Evolutionary conservation across 345 rosid species (phyloP).

Genomic region (Jatropha curcas): DNA sequence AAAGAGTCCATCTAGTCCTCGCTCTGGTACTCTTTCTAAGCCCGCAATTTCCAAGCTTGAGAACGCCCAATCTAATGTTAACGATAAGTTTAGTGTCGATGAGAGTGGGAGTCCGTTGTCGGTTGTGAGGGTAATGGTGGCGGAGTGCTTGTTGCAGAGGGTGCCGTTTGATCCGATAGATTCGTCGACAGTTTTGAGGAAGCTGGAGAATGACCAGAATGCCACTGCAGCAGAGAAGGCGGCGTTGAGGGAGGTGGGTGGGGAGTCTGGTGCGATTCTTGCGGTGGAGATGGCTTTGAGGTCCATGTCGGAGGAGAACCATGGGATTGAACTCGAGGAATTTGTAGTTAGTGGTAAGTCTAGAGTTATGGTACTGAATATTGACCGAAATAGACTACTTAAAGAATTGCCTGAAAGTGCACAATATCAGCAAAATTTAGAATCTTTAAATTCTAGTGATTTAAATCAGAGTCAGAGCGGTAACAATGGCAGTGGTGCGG

Average conservation of each 20-base stretch:
- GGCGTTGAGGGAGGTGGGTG: conserved; percentile 77
- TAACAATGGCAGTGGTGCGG: conserved; percentile 12
- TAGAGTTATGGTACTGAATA: conserved; percentile 74
- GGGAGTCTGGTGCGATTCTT: conserved; percentile 72
- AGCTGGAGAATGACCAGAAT: conserved; percentile 83
- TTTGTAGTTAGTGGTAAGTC: conserved; percentile 83
- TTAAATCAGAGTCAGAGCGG: conserved; percentile 19
- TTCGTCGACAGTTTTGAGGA: conserved; percentile 76
- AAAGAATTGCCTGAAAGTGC: conserved; percentile 77
- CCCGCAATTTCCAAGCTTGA: conserved; percentile 7
- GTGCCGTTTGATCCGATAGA: conserved; percentile 77
- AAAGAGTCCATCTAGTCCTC: conserved; percentile 16
- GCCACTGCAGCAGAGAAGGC: conserved; percentile 67
- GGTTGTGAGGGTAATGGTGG: conserved; percentile 84
- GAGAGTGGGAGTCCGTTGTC: conserved; percentile 65
- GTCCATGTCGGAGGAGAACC: conserved; percentile 83
- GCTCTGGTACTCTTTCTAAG: neutral
- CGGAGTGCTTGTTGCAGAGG: conserved; percentile 73
- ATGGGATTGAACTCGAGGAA: conserved; percentile 80
- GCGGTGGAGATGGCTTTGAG: conserved; percentile 83
- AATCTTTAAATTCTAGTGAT: conserved; percentile 26
- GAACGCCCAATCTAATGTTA: neutral
- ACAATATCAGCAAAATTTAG: conserved; percentile 39
- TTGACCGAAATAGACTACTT: conserved; percentile 67
- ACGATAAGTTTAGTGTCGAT: conserved; percentile 11